These are phyloP conservation scores for Salisapilia sapeloensis DNA, from an alignment of 352 stramenopile genomes.

Conservation along the genomic window DNA sequence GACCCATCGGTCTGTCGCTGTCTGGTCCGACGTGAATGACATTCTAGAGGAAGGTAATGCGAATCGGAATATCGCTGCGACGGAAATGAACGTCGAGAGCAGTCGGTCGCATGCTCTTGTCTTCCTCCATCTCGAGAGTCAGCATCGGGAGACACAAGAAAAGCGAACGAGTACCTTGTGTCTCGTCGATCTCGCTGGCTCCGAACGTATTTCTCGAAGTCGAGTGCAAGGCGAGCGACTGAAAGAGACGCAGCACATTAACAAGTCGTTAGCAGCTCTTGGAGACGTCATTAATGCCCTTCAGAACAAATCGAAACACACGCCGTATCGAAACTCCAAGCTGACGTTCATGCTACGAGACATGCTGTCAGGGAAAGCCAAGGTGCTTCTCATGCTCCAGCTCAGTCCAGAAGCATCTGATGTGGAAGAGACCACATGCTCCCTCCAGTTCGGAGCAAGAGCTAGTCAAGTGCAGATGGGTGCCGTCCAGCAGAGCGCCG, in stretches of 20 bases:
- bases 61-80: conserved; percentile 68
- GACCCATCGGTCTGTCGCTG: conserved; percentile 25
- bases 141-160: conserved; percentile 50
- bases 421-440: conserved; percentile 80
- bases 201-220: conserved; percentile 84
- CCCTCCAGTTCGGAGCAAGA: conserved; percentile 78
- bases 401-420: conserved; percentile 68
- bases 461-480: conserved; percentile 84
- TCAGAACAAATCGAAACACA: conserved; percentile 85
- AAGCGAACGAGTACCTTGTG: conserved; percentile 82
- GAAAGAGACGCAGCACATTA: conserved; percentile 96
- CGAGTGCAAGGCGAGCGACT: conserved; percentile 74
- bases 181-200: conserved; percentile 96
- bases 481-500: conserved; percentile 56
- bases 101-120: conserved; percentile 75
- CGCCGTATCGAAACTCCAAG: conserved; percentile 91
- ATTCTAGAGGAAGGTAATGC: conserved; percentile 58
- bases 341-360: conserved; percentile 89
- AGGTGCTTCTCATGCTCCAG: conserved; percentile 88
- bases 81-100: conserved; percentile 77
- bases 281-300: conserved; percentile 94
- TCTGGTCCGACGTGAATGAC: conserved; percentile 48
- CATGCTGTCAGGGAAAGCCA: conserved; percentile 79
- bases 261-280: conserved; percentile 94
- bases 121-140: conserved; percentile 58